Conservation (phyloP, 495 filamentous ascomycete species). For the Margaritispora aquatica region DNA sequence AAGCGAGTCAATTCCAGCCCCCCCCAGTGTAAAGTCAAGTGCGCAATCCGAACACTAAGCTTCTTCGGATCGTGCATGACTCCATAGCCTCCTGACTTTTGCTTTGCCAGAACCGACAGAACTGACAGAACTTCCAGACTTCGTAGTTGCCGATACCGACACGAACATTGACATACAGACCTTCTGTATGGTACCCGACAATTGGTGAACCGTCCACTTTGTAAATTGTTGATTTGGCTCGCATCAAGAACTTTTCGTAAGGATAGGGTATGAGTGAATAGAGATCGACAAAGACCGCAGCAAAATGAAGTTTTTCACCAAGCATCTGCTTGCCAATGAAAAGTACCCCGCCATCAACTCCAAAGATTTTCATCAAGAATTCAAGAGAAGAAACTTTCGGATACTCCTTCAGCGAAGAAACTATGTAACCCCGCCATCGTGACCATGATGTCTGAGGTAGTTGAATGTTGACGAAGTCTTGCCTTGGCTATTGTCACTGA, state of each 20-base stretch:
- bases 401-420: no score
- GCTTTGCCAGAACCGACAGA: no score
- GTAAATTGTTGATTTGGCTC: not conserved
- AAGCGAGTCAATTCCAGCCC: not conserved
- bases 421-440: no score
- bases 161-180: no score
- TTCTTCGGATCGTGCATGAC: not conserved
- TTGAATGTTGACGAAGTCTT: no score
- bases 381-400: no score
- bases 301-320: not conserved
- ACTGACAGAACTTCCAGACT: not conserved
- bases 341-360: not conserved
- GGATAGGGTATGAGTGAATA: not conserved
- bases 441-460: no score
- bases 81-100: not conserved
- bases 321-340: not conserved
- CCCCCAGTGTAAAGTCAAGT: not conserved
- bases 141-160: not conserved
- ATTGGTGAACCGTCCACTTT: not conserved
- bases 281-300: not conserved
- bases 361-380: no score
- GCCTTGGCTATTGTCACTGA: no score
- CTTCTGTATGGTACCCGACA: not conserved
- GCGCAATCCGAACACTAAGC: not conserved
- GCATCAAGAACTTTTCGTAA: not conserved